Conservation (phyloP, 345 rosid species). For the Heritiera fomes region DNA sequence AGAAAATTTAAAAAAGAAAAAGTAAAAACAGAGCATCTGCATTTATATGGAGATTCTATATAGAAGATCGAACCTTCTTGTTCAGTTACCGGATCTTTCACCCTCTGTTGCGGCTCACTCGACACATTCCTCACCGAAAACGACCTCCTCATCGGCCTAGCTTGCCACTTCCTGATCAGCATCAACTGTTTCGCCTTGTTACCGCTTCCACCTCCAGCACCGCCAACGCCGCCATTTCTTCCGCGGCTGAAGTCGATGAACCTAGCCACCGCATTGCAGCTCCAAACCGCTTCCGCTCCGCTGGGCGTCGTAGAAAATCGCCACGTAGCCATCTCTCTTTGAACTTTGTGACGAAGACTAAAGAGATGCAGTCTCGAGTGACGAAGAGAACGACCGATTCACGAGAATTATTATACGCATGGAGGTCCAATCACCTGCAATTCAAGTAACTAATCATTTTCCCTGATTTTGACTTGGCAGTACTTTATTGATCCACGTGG, state of each 20-base stretch:
- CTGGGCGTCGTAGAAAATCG: slow-evolving; percentile 4
- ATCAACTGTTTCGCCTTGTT: slow-evolving; percentile 30
- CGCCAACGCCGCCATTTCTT: slow-evolving; percentile 17
- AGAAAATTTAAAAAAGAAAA: neutral
- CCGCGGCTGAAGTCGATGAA: slow-evolving; percentile 32
- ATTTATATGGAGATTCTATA: neutral
- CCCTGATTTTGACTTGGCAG: neutral
- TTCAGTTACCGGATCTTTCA: slow-evolving; percentile 28
- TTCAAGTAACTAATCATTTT: neutral
- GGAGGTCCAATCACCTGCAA: neutral
- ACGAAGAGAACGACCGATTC: neutral
- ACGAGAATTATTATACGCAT: slow-evolving; percentile 8
- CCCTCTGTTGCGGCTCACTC: slow-evolving; percentile 37
- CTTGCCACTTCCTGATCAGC: slow-evolving; percentile 29
- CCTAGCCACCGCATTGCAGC: slow-evolving; percentile 34
- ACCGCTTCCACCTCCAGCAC: neutral
- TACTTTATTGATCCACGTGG: neutral
- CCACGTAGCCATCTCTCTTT: slow-evolving; percentile 18
- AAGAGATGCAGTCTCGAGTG: neutral
- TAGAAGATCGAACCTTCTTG: slow-evolving; percentile 39
- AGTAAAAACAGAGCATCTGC: slow-evolving; percentile 5
- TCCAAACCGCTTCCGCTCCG: slow-evolving; percentile 7
- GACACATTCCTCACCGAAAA: slow-evolving; percentile 39
- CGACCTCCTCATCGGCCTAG: slow-evolving; percentile 26
- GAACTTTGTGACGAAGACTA: neutral